Conservation (phyloP, 345 rosid genomes). For the Moringa oleifera region DNA sequence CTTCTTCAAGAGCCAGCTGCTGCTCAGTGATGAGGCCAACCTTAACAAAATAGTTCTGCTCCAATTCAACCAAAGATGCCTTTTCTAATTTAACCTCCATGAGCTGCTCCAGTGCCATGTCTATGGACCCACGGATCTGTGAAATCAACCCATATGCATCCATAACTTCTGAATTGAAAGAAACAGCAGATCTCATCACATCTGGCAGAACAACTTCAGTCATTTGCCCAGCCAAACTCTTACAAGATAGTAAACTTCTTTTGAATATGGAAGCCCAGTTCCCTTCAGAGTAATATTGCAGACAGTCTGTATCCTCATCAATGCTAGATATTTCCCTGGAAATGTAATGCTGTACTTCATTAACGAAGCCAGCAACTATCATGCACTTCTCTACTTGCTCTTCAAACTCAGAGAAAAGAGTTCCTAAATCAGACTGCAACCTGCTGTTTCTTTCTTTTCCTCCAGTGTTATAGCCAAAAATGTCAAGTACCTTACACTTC, state of each 20-base stretch:
- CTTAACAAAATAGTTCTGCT: slow-evolving; percentile 71
- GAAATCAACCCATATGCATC: slow-evolving; percentile 80
- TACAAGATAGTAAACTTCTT: slow-evolving; percentile 48
- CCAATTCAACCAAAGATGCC: slow-evolving; percentile 71
- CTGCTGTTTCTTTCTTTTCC: slow-evolving; percentile 29
- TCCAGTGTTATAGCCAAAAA: slow-evolving; percentile 31
- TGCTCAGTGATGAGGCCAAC: slow-evolving; percentile 82
- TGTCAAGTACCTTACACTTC: slow-evolving; percentile 41
- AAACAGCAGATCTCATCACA: slow-evolving; percentile 58
- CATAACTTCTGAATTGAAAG: slow-evolving; percentile 66
- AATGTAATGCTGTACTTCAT: slow-evolving; percentile 47
- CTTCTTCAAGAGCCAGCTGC: slow-evolving; percentile 82
- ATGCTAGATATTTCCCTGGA: slow-evolving; percentile 29
- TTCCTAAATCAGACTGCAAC: slow-evolving; percentile 36
- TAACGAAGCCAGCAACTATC: slow-evolving; percentile 48
- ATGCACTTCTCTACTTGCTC: slow-evolving; percentile 79
- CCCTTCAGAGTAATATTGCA: slow-evolving; percentile 34
- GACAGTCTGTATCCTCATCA: slow-evolving; percentile 24
- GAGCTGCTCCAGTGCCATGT: slow-evolving; percentile 71
- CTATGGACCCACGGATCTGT: slow-evolving; percentile 72
- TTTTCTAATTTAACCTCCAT: slow-evolving; percentile 72
- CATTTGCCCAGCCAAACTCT: slow-evolving; percentile 56
- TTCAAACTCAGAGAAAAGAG: slow-evolving; percentile 47
- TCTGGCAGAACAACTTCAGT: slow-evolving; percentile 62
- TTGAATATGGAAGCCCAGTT: slow-evolving; percentile 59